phyloP scores from a whole-genome alignment of 1,284 basidiomycete species.

The Ceratobasidium sp. region DNA sequence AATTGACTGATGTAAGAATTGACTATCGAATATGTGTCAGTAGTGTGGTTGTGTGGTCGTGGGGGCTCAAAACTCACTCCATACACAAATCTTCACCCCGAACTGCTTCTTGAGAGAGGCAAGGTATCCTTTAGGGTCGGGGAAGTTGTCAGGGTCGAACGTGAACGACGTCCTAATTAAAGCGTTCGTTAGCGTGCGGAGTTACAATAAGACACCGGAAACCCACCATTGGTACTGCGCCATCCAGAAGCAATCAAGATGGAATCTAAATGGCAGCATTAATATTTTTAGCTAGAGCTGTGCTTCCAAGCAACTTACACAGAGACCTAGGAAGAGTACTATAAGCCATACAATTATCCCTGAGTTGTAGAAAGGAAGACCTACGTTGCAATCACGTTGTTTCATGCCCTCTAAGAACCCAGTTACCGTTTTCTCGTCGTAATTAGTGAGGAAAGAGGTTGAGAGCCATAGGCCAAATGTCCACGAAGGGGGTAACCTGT shows the following conservation, averaged over 20 bases:
- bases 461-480: slow-evolving; percentile 83
- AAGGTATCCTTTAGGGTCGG: slow-evolving; percentile 77
- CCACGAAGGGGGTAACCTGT: slow-evolving; percentile 76
- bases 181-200: background rate
- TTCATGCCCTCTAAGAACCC: slow-evolving; percentile 79
- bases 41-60: background rate
- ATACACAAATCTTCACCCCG: slow-evolving; percentile 79
- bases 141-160: slow-evolving; percentile 82
- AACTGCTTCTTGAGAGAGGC: slow-evolving; percentile 76
- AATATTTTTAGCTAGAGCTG: background rate
- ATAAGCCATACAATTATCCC: background rate
- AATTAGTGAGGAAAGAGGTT: slow-evolving; percentile 78
- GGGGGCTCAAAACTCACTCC: slow-evolving; percentile 66
- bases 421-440: slow-evolving; percentile 74
- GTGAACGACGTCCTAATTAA: slow-evolving; percentile 76
- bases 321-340: slow-evolving; percentile 29
- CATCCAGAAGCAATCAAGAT: slow-evolving; percentile 87
- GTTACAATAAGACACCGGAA: background rate
- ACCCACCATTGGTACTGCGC: slow-evolving; percentile 79
- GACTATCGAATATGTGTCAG: slow-evolving; percentile 60
- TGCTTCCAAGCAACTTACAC: slow-evolving; percentile 17
- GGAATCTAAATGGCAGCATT: slow-evolving; percentile 61
- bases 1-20: slow-evolving; percentile 79
- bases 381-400: slow-evolving; percentile 67
- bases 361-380: background rate